Base-by-base conservation (phyloP, 2,329 filamentous ascomycete genomes). In the Cadophora malorum region DNA sequence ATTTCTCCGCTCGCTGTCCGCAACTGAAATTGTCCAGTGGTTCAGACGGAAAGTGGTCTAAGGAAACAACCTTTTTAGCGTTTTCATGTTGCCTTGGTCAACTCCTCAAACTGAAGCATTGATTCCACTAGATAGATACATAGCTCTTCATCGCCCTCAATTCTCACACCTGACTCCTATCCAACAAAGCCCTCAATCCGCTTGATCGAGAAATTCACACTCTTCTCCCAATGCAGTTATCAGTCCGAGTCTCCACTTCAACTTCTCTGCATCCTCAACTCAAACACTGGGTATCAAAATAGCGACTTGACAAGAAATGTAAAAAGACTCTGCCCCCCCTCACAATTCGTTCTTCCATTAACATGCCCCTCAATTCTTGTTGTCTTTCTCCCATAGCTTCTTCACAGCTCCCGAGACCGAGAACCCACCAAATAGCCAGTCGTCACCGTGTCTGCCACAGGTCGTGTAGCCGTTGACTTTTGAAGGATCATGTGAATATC, bases 381-480 rank as follows among this genome's bases (percentile, higher is more conserved):
- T 64, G 4, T 71, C 65, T 35, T 60, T 69, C 23, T 69, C 68
- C 65, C 65, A 69, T 38, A 71, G 47, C 31, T 66, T 67, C 59
- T 64, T 70, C 41, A 74, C 67, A n/a, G 66, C 65, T 16, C 69
- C 67, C n/a, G 64, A 61, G 16, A 72, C 52, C 3, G 67, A 41
- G 1, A 70, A 70, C 0, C 71, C 71, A 1, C 72, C 68, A 66
- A 75, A 75, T 16, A 75, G 49, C 73, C 73, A 75, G 41, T 74
- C 72, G 65, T 75, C 71, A 31, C 72, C 63, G 67, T 75, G 73
- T 52, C 73, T 65, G 19, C 73, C 73, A 68, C 72, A 75, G 41
- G 70, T 65, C 1, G 72, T 74, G 58, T 75, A 67, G 1, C 67
- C 63, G 66, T 75, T 75, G 16, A 69, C 33, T 58, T 73, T 72